Evolutionary conservation across 2,329 filamentous ascomycete species (phyloP).

Genomic region (Verticillium alfalfae): DNA sequence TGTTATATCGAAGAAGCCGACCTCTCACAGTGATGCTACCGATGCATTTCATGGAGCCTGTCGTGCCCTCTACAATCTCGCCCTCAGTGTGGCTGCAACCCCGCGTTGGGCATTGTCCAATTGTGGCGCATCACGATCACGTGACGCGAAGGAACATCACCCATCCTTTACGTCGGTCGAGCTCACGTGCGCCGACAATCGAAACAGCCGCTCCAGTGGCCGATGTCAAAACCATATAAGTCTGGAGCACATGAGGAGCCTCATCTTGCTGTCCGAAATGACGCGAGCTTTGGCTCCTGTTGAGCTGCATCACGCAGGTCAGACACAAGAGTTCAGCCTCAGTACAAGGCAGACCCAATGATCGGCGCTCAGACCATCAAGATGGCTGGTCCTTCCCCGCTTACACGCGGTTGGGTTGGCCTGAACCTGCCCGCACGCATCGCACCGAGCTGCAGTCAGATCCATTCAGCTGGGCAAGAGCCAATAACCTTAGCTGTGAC

Average conservation of each 20-base stretch:
- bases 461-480: constrained; percentile 1
- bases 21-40: background rate
- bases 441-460: background rate
- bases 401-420: background rate
- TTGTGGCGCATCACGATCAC: background rate
- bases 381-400: background rate
- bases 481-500: background rate
- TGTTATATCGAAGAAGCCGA: background rate
- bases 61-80: background rate
- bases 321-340: too few species aligned
- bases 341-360: background rate
- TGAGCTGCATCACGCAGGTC: too few species aligned
- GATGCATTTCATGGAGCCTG: background rate
- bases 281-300: too few species aligned
- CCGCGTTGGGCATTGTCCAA: background rate
- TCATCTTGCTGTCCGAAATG: too few species aligned
- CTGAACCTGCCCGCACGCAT: background rate
- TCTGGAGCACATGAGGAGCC: too few species aligned
- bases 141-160: background rate
- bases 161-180: background rate
- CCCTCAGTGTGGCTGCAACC: constrained; percentile 9
- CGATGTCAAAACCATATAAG: too few species aligned
- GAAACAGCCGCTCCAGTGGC: too few species aligned
- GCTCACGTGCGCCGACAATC: background rate
- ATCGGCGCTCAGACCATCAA: background rate